Evolutionary conservation across 208 protist species (phyloP).

Genomic region (Dictyostelium gargantuum): DNA sequence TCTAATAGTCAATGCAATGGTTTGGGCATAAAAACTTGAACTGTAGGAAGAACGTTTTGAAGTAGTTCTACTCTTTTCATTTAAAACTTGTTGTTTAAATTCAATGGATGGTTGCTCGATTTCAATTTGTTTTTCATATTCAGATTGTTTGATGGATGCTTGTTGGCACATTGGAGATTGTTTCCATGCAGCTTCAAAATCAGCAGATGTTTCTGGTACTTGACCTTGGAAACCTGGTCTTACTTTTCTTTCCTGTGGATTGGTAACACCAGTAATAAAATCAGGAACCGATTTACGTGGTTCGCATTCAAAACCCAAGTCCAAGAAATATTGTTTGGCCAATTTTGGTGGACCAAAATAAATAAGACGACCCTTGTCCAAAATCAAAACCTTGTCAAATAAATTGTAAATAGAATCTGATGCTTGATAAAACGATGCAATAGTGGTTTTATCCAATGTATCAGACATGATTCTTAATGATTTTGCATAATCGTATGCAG

Average conservation of each 20-base stretch:
- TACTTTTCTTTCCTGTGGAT: slow-evolving; percentile 34
- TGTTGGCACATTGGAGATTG: background rate
- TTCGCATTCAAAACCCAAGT: slow-evolving; percentile 53
- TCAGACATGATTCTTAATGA: slow-evolving; percentile 60
- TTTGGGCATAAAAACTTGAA: slow-evolving; percentile 18
- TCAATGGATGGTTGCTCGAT: background rate
- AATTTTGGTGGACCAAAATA: slow-evolving; percentile 25
- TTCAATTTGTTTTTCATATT: slow-evolving; percentile 27
- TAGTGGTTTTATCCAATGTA: slow-evolving; percentile 51
- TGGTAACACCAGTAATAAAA: slow-evolving; percentile 63
- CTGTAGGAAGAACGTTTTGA: slow-evolving; percentile 23
- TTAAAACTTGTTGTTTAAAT: slow-evolving; percentile 24
- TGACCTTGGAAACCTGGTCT: slow-evolving; percentile 7
- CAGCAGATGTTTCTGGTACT: slow-evolving; percentile 19
- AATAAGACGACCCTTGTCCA: slow-evolving; percentile 55
- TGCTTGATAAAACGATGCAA: slow-evolving; percentile 64
- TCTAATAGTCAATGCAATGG: background rate
- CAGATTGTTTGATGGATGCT: background rate
- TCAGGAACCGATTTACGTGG: slow-evolving; percentile 46
- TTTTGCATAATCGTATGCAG: slow-evolving; percentile 57
- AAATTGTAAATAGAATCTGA: slow-evolving; percentile 66
- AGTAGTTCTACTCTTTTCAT: slow-evolving; percentile 7
- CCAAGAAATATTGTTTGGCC: slow-evolving; percentile 57
- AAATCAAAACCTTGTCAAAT: slow-evolving; percentile 50
- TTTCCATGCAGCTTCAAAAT: slow-evolving; percentile 48